phyloP scores from a whole-genome alignment of 2,329 filamentous ascomycete species.

The Blastomyces silverae region DNA sequence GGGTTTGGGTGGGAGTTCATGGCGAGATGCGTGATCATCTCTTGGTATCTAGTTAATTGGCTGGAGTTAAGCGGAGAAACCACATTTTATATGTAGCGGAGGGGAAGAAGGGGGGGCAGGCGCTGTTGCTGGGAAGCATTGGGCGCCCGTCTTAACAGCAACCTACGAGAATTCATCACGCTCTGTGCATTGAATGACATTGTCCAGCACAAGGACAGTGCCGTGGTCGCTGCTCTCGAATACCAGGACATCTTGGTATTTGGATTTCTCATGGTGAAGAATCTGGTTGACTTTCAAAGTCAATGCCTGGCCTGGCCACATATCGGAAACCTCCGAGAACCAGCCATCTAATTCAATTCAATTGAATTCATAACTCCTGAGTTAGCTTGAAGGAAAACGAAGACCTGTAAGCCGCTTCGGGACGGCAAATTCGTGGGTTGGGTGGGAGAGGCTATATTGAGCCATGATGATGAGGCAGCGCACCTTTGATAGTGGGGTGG shows the following conservation, averaged over 20 bases:
- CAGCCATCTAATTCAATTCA: constrained; percentile 70
- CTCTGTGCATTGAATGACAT: constrained; percentile 98
- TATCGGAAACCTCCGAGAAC: constrained; percentile 98
- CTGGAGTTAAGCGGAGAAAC: not conserved
- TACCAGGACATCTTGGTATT: constrained; percentile 98
- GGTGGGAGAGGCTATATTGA: not conserved
- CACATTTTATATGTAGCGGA: not conserved
- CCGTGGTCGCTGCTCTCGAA: constrained; percentile 98
- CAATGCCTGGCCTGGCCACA: constrained; percentile 99
- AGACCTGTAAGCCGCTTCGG: not conserved
- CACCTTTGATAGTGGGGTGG: constrained; percentile 72
- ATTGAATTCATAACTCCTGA: constrained; percentile 6
- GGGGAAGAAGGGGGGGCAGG: not conserved
- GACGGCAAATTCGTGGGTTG: not conserved
- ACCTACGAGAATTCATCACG: constrained; percentile 87
- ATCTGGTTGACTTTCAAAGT: constrained; percentile 96
- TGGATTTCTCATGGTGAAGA: constrained; percentile 96
- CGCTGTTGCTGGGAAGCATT: not conserved
- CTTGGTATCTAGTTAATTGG: constrained; percentile 63
- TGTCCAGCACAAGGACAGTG: constrained; percentile 93
- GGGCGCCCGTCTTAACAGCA: not conserved
- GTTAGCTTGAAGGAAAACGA: not conserved
- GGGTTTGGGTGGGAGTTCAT: constrained; percentile 98
- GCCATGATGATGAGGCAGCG: constrained; percentile 21
- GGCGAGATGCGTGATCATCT: constrained; percentile 99